Percentiles rank a stretch among this genome's conserved stretches.
phyloP scores from a whole-genome alignment of 2,329 filamentous ascomycete genomes.

The Kalaharituber pfeilii region DNA sequence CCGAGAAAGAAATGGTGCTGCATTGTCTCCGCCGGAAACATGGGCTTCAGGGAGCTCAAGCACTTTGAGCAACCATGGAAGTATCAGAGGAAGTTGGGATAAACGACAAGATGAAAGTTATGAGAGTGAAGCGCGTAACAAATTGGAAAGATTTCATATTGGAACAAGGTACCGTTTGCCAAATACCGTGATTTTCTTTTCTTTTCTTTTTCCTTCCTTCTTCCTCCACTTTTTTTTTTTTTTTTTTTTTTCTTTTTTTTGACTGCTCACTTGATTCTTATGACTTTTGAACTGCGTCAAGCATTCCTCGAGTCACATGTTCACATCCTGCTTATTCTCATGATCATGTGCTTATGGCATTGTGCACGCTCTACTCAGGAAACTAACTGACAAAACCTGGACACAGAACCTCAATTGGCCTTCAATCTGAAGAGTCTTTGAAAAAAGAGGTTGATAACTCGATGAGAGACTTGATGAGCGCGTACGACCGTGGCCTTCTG shows the following conservation, averaged over 20 bases:
- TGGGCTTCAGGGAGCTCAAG: not conserved
- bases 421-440: constrained; percentile 13
- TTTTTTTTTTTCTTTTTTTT: too few species aligned
- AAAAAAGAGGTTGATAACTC: constrained; percentile 2
- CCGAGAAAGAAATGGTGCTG: not conserved
- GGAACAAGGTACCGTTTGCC: not conserved
- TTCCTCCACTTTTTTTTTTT: too few species aligned
- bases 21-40: not conserved
- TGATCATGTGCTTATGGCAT: too few species aligned
- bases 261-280: too few species aligned
- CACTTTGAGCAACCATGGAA: not conserved
- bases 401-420: not conserved
- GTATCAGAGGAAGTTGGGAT: not conserved
- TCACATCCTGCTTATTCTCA: too few species aligned
- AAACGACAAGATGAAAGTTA: not conserved
- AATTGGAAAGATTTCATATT: not conserved
- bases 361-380: too few species aligned
- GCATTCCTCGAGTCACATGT: too few species aligned
- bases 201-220: too few species aligned
- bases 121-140: not conserved
- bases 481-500: constrained; percentile 15
- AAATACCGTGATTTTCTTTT: too few species aligned
- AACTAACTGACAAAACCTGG: not conserved
- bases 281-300: too few species aligned
- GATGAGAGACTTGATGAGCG: constrained; percentile 13